Base-by-base conservation (phyloP, 106 monocot genomes). In the Platanthera guangdongensis region DNA sequence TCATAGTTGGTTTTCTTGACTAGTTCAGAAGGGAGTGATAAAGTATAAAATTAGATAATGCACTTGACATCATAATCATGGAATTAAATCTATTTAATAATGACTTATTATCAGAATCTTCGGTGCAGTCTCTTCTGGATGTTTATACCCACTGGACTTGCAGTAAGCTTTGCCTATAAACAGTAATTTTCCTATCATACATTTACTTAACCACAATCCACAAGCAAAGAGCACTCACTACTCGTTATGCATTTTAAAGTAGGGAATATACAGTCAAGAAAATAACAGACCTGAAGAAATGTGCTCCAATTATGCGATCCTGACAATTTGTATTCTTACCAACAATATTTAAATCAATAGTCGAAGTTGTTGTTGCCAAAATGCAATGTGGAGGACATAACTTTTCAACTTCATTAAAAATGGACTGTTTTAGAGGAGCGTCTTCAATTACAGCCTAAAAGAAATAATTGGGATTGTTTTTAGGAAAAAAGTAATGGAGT, bases 301-400 rank as follows among this genome's bases (percentile, higher is more conserved):
- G 91, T 65, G 94, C 91, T 52, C 97, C 97, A 12, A 94, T 67
- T 59, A 97, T 97, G 16, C 97, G 89, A 71, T 93, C 94, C 80
- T 88, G 97, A 70, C 91, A 94, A 70, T 64, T 75, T 19, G 94
- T 97, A 71, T 88, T 94, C 77, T 85, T 79, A 50, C 97, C 97
- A 81, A 97, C 80, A 75, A 92, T 68, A 82, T 87, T 80, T 25
- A 97, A 87, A 82, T 97, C 89, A 75, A 97, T 94, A 13, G 97
- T 97, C 16, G 97, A 95, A 47, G 90, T 92, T 63, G 92, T 95
- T 68, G 88, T 88, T n/a, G 95, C 95, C 46, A 95, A 67, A 76
- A 95, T 95, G 77, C 92, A 95, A 52, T 92, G 83, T 60, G 90
- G 77, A 67, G 88, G 75, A 57, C 92, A 92, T 4, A 77, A 52